phyloP scores from a whole-genome alignment of 1,284 basidiomycete genomes.

The Pseudozyma hubeiensis region DNA sequence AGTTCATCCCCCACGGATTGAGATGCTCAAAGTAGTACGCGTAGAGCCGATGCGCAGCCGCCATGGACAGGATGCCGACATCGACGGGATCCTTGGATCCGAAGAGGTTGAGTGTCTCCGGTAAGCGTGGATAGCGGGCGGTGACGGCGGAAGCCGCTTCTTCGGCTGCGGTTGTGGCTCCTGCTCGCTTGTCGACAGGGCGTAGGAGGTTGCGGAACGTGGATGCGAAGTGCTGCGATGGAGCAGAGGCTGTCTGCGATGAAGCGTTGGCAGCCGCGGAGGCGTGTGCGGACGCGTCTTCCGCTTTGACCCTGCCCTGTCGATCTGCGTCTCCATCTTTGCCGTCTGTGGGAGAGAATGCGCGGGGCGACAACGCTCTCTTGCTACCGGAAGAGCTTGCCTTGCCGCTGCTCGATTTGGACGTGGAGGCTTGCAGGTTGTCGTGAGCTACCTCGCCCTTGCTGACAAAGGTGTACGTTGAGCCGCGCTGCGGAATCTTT shows the following conservation, averaged over 20 bases:
- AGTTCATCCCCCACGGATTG: conserved; percentile 51
- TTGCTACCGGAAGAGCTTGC: conserved; percentile 4
- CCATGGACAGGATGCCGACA: conserved; percentile 39
- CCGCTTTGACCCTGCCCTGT: conserved; percentile 7
- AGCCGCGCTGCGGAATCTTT: conserved; percentile 50
- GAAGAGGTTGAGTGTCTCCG: conserved; percentile 33
- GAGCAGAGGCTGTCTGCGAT: conserved; percentile 10
- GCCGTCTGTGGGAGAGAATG: neutral
- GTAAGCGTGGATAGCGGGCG: conserved; percentile 37
- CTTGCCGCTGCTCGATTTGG: conserved; percentile 16
- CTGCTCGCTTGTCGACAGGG: conserved; percentile 39
- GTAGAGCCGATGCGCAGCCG: conserved; percentile 33
- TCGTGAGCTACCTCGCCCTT: conserved; percentile 49
- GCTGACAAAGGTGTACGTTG: conserved; percentile 49
- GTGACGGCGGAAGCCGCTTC: conserved; percentile 30
- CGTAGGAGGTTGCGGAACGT: conserved; percentile 44
- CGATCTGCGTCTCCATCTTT: conserved; percentile 1
- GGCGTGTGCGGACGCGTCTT: neutral
- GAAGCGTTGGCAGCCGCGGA: neutral
- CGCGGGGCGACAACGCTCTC: conserved; percentile 5
- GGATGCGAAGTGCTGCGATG: conserved; percentile 40
- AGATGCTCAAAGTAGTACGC: conserved; percentile 45
- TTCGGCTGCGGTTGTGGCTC: conserved; percentile 20
- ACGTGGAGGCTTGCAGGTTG: conserved; percentile 27
- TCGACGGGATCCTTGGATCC: conserved; percentile 42